Conservation (phyloP, 2,329 filamentous ascomycete genomes). For the Pyricularia grisea region DNA sequence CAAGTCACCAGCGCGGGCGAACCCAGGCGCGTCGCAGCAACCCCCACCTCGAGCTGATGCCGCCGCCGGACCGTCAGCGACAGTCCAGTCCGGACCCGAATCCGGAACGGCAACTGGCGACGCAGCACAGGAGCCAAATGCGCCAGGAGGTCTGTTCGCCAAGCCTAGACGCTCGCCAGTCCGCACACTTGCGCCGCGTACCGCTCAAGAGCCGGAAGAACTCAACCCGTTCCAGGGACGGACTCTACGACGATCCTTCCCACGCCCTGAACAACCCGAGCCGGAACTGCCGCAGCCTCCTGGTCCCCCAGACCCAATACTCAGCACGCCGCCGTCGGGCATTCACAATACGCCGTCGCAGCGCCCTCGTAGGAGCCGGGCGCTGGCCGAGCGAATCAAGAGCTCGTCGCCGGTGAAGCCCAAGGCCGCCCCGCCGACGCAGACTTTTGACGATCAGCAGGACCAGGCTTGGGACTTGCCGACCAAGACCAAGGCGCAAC, state of each 20-base stretch:
- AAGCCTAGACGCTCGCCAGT: constrained; percentile 29
- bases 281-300: constrained; percentile 55
- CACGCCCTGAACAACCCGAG: constrained; percentile 34
- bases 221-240: constrained; percentile 30
- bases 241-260: constrained; percentile 22
- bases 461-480: neutral
- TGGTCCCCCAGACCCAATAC: constrained; percentile 39
- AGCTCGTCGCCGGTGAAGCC: constrained; percentile 40
- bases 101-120: constrained; percentile 3
- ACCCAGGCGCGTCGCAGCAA: constrained; percentile 9
- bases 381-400: constrained; percentile 26
- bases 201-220: constrained; percentile 30
- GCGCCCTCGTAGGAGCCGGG: constrained; percentile 31
- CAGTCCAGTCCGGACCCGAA: constrained; percentile 18
- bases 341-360: constrained; percentile 52
- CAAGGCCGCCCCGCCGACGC: constrained; percentile 15
- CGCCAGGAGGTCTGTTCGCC: constrained; percentile 22
- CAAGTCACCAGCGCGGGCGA: neutral
- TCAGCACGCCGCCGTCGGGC: constrained; percentile 45
- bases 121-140: constrained; percentile 8
- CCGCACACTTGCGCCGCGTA: constrained; percentile 30
- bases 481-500: neutral
- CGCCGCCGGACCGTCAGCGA: constrained; percentile 14
- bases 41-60: neutral
- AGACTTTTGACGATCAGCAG: neutral